Evolutionary conservation across 129 eudicot genomes (phyloP).

Genomic region (Heracleum sosnowskyi): DNA sequence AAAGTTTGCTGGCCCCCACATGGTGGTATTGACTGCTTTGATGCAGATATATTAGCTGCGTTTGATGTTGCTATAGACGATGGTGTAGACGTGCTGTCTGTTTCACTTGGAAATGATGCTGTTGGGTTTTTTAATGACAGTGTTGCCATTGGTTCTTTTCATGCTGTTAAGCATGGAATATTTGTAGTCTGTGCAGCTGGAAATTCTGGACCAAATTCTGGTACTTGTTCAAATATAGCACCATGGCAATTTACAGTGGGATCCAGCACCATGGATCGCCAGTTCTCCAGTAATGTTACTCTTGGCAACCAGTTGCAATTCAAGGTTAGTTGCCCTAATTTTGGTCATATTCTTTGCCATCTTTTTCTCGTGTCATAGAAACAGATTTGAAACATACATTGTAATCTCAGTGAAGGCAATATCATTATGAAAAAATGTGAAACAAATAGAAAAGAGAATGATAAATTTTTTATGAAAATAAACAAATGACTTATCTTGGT

Average conservation of each 20-base stretch:
- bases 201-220: slow-evolving; percentile 29
- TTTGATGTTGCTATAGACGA: slow-evolving; percentile 23
- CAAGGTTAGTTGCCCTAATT: slow-evolving; percentile 32
- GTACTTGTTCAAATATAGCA: slow-evolving; percentile 17
- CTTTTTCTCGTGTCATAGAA: background rate
- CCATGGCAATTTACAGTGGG: slow-evolving; percentile 48
- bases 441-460: no score
- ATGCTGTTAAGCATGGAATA: slow-evolving; percentile 28
- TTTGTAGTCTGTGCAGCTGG: slow-evolving; percentile 36
- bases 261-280: slow-evolving; percentile 40
- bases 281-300: slow-evolving; percentile 5
- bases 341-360: background rate
- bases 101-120: slow-evolving; percentile 16
- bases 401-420: no score
- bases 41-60: slow-evolving; percentile 87
- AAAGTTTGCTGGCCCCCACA: slow-evolving; percentile 84
- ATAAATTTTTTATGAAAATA: no score
- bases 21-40: slow-evolving; percentile 68
- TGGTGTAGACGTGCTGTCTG: slow-evolving; percentile 18
- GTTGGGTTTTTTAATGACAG: background rate
- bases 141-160: slow-evolving; percentile 23
- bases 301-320: slow-evolving; percentile 29
- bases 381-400: background rate
- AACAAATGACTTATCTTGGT: no score
- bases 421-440: no score